Percentiles rank a stretch among this genome's conserved stretches.
Evolutionary conservation across 2,329 filamentous ascomycete species (phyloP).

Genomic region (Diplodia sapinea): DNA sequence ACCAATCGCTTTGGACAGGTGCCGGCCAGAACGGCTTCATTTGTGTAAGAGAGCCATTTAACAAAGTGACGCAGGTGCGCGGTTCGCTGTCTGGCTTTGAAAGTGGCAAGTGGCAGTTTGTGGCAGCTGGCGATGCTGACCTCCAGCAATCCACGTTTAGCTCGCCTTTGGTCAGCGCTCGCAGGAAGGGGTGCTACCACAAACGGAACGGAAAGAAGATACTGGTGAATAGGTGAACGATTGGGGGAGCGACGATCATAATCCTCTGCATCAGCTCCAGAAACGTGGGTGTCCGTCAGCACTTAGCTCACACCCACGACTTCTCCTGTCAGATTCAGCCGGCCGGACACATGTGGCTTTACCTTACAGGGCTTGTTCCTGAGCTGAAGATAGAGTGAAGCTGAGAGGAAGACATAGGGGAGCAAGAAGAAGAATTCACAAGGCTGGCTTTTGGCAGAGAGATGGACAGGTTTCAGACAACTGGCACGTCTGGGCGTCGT

Average conservation of each 20-base stretch:
- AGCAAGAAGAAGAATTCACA: neutral
- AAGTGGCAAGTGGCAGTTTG: no score
- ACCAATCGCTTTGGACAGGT: neutral
- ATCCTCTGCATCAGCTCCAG: neutral
- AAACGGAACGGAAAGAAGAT: neutral
- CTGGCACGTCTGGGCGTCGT: no score
- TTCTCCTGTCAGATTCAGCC: conserved; percentile 2
- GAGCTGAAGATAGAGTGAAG: neutral
- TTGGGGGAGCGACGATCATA: neutral
- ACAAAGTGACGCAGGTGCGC: neutral
- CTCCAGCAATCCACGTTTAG: neutral
- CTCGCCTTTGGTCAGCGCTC: neutral
- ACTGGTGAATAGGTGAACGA: neutral
- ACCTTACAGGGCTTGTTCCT: neutral
- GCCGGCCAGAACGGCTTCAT: neutral
- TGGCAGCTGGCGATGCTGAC: neutral
- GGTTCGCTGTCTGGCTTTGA: neutral
- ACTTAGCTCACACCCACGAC: neutral
- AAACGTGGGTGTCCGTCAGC: neutral
- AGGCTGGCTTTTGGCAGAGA: neutral
- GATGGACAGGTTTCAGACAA: neutral
- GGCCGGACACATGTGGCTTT: neutral
- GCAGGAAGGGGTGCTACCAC: neutral
- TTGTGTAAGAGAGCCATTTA: neutral
- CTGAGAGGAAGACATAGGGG: neutral